Percentiles rank a stretch among this genome's conserved stretches.
Evolutionary conservation across 108 stramenopile species (phyloP).

Genomic region (Fragilaria crotonensis): DNA sequence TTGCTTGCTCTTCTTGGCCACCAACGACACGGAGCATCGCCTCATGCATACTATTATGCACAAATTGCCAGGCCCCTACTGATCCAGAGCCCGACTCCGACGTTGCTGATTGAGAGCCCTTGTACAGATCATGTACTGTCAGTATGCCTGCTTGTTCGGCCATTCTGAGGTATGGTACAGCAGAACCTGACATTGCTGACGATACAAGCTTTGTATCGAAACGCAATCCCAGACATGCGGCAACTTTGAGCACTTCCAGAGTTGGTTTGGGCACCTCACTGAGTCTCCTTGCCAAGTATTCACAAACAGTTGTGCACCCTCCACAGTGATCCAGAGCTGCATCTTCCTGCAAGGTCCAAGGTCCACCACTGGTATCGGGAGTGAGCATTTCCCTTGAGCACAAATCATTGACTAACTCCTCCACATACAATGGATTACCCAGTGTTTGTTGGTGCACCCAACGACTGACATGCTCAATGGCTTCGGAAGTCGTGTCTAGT

Average conservation of each 20-base stretch:
- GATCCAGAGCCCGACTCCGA: conserved; percentile 1
- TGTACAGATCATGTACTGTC: conserved; percentile 4
- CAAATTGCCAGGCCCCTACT: conserved; percentile 9
- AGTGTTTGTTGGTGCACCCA: background rate
- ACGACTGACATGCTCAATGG: background rate
- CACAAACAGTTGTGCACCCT: background rate
- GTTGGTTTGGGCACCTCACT: background rate
- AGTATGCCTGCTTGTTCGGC: conserved; percentile 15
- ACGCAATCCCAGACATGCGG: conserved; percentile 46
- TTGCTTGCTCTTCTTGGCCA: conserved; percentile 7
- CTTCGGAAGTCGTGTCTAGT: background rate
- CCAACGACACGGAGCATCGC: conserved; percentile 26
- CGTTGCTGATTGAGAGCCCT: no score
- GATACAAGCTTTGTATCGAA: conserved; percentile 34
- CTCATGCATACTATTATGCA: conserved; percentile 31
- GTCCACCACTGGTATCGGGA: background rate
- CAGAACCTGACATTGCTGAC: background rate
- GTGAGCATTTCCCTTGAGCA: background rate
- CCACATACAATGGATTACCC: background rate
- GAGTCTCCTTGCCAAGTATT: background rate
- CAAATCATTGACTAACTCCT: background rate
- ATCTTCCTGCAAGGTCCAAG: background rate
- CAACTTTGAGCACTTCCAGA: conserved; percentile 33
- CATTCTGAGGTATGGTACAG: background rate
- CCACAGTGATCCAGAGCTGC: background rate